These are phyloP conservation scores for Remersonia thermophila DNA, from an alignment of 2,329 filamentous ascomycete species.

Conservation along the genomic window DNA sequence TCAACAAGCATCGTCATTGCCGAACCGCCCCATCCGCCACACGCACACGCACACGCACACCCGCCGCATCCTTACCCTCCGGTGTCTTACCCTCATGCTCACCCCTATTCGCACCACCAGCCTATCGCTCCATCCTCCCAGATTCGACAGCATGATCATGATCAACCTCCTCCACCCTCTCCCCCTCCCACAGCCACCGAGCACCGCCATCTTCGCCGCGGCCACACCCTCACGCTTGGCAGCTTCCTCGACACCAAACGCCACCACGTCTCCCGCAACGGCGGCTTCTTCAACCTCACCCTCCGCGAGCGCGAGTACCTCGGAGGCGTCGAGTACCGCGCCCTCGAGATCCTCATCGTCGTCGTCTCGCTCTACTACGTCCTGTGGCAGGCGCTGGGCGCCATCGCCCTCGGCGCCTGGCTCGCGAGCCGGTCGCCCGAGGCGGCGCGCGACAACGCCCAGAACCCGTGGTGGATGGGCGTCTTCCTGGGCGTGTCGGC, in stretches of 20 bases:
- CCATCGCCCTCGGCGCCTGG: conserved; percentile 47
- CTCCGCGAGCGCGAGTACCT: conserved; percentile 43
- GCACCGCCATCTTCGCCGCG: too few relatives aligned
- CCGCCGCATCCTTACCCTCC: too few relatives aligned
- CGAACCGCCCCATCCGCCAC: too few relatives aligned
- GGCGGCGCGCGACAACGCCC: too few relatives aligned
- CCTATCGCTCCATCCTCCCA: not conserved
- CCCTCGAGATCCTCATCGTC: conserved; percentile 46
- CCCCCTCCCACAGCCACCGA: not conserved
- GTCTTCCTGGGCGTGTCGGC: conserved; percentile 55
- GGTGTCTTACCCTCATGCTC: too few relatives aligned
- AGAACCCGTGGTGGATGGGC: conserved; percentile 57
- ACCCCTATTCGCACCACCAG: too few relatives aligned
- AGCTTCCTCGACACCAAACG: too few relatives aligned
- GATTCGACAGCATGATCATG: not conserved
- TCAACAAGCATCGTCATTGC: too few relatives aligned
- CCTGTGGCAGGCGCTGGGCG: conserved; percentile 46
- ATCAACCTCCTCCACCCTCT: conserved; percentile 2
- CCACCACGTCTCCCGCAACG: conserved; percentile 34
- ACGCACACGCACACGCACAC: too few relatives aligned
- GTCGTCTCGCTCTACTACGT: conserved; percentile 50
- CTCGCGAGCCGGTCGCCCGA: conserved; percentile 37
- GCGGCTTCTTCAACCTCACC: conserved; percentile 41
- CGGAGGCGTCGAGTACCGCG: conserved; percentile 52
- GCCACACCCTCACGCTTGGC: too few relatives aligned